These are phyloP conservation scores for Euphorbia tirucalli DNA, from an alignment of 345 rosid genomes.

Conservation along the genomic window DNA sequence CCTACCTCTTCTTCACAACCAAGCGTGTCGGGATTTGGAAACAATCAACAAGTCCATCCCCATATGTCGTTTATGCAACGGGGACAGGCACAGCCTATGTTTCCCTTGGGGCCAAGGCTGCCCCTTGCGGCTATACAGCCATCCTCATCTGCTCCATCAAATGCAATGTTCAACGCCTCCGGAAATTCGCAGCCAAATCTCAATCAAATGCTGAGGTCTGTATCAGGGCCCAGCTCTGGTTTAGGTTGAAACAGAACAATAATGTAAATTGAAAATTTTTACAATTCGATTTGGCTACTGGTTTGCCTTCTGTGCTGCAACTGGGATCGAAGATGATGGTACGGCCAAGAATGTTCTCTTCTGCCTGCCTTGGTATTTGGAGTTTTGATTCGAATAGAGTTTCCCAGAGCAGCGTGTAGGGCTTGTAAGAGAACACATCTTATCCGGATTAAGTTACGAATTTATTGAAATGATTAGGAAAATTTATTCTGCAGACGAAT, in stretches of 20 bases:
- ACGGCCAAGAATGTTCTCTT: slow-evolving; percentile 1
- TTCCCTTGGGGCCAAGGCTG: slow-evolving; percentile 70
- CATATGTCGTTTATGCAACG: slow-evolving; percentile 82
- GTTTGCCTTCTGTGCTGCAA: slow-evolving; percentile 16
- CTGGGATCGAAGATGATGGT: neutral
- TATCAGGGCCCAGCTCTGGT: slow-evolving; percentile 60
- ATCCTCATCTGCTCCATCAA: slow-evolving; percentile 53
- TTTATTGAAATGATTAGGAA: slow-evolving; percentile 16
- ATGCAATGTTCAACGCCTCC: slow-evolving; percentile 44
- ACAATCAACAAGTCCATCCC: slow-evolving; percentile 58
- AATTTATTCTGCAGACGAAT: slow-evolving; percentile 22
- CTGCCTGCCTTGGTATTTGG: slow-evolving; percentile 7
- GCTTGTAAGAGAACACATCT: slow-evolving; percentile 25
- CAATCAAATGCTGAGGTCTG: slow-evolving; percentile 65
- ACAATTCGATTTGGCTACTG: slow-evolving; percentile 2
- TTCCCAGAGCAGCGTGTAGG: slow-evolving; percentile 24
- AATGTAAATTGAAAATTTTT: slow-evolving; percentile 3
- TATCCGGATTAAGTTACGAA: slow-evolving; percentile 15
- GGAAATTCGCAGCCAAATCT: slow-evolving; percentile 53
- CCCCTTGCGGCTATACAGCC: slow-evolving; percentile 71
- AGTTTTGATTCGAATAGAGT: slow-evolving; percentile 14
- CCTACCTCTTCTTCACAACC: slow-evolving; percentile 63
- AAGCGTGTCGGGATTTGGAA: slow-evolving; percentile 52
- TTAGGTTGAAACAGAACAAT: slow-evolving; percentile 39
- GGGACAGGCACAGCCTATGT: slow-evolving; percentile 44